These are phyloP conservation scores for Juncus inflexus DNA, from an alignment of 176 grass and related monocot species.

Conservation along the genomic window DNA sequence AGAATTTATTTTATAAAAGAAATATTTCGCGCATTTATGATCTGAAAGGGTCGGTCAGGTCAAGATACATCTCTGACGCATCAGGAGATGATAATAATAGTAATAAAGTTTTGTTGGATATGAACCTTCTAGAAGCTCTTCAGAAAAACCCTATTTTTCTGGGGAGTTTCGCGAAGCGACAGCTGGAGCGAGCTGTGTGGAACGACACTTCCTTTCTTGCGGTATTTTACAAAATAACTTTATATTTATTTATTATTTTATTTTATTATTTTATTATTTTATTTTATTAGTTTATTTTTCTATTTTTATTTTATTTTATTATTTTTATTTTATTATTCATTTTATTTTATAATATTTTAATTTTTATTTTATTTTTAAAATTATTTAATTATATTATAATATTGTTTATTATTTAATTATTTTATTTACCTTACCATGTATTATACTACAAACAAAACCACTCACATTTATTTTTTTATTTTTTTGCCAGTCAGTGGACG, in stretches of 20 bases:
- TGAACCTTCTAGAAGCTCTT: slow-evolving; percentile 77
- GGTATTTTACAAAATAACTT: slow-evolving; percentile 33
- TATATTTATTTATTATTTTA: background rate
- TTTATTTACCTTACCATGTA: too few relatives aligned
- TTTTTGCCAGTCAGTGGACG: slow-evolving; percentile 53
- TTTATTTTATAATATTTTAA: slow-evolving; percentile 20
- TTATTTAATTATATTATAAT: background rate
- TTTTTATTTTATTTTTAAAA: background rate
- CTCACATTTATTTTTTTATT: background rate
- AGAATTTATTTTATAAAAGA: slow-evolving; percentile 78
- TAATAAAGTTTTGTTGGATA: slow-evolving; percentile 76
- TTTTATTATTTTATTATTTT: too few relatives aligned
- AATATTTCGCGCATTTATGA: slow-evolving; percentile 82
- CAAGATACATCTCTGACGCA: slow-evolving; percentile 75
- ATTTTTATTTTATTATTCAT: too few relatives aligned
- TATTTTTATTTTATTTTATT: too few relatives aligned
- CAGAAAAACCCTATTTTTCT: slow-evolving; percentile 79
- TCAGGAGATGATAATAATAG: slow-evolving; percentile 57
- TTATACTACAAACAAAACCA: background rate
- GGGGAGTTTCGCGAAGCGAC: slow-evolving; percentile 54
- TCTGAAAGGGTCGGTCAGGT: slow-evolving; percentile 78
- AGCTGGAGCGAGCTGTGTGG: slow-evolving; percentile 78
- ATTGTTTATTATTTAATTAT: too few relatives aligned
- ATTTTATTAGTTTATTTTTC: too few relatives aligned
- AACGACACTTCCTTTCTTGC: slow-evolving; percentile 94